These are phyloP conservation scores for Claviceps fusiformis DNA, from an alignment of 2,329 filamentous ascomycete species.

Conservation along the genomic window DNA sequence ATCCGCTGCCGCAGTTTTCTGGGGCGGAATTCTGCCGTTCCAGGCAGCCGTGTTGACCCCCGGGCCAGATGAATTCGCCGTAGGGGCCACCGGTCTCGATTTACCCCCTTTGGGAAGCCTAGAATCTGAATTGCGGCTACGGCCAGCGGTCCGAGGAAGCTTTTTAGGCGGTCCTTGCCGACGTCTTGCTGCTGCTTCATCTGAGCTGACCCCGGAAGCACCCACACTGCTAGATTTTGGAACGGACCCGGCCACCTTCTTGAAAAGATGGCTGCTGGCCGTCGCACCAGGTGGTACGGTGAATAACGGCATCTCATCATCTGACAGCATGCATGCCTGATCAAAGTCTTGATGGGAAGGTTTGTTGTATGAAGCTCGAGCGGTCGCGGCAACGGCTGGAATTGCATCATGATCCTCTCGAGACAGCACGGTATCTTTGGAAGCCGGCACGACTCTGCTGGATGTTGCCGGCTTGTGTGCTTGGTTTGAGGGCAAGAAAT, in stretches of 20 bases:
- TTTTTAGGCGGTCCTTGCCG: conserved; percentile 2
- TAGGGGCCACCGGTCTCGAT: neutral
- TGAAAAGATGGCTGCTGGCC: neutral
- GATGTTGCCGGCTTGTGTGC: neutral
- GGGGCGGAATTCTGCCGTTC: neutral
- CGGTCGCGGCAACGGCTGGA: neutral
- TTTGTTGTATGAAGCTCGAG: neutral
- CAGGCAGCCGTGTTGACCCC: neutral
- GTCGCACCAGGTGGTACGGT: conserved; percentile 2
- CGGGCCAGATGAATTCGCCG: neutral
- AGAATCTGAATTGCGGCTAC: neutral
- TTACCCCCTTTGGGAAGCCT: neutral
- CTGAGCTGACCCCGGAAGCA: neutral
- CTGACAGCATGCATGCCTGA: conserved; percentile 17
- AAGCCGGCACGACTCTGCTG: conserved; percentile 14
- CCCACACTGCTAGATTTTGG: neutral
- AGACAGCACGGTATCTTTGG: conserved; percentile 14
- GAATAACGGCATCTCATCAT: conserved; percentile 22
- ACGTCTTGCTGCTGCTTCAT: neutral
- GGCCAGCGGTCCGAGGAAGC: neutral
- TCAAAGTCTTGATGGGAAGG: neutral
- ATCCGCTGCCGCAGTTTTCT: neutral
- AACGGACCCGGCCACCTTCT: neutral
- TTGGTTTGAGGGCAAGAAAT: conserved; percentile 2
- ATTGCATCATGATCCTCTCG: neutral